Percentiles rank a stretch among this genome's conserved stretches.
Evolutionary conservation across 495 filamentous ascomycete species (phyloP).

Genomic region (Trichoderma orchidacearum): DNA sequence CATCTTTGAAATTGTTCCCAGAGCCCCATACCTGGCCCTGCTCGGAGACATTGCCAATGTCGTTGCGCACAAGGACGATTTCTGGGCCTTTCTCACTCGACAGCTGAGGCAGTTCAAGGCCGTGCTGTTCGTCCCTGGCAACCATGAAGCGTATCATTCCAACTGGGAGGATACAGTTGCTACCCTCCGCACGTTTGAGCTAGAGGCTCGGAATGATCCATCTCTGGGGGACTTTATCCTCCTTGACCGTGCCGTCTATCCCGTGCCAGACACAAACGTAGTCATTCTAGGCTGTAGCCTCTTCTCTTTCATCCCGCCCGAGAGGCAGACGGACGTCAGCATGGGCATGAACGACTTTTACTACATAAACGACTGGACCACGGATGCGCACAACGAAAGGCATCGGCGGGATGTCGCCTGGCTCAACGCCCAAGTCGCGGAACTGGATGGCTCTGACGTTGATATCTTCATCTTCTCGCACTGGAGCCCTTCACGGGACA

Average conservation of each 20-base stretch:
- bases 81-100: slow-evolving; percentile 25
- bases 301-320: slow-evolving; percentile 22
- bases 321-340: slow-evolving; percentile 13
- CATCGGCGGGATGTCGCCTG: slow-evolving; percentile 31
- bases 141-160: slow-evolving; percentile 41
- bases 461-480: slow-evolving; percentile 42
- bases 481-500: slow-evolving; percentile 30
- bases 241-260: slow-evolving; percentile 28
- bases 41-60: slow-evolving; percentile 44
- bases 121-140: slow-evolving; percentile 41
- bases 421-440: slow-evolving; percentile 33
- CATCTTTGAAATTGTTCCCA: slow-evolving; percentile 26
- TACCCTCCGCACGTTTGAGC: slow-evolving; percentile 11
- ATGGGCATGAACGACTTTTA: slow-evolving; percentile 35
- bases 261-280: slow-evolving; percentile 14
- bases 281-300: slow-evolving; percentile 29
- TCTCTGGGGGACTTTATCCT: slow-evolving; percentile 28
- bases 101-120: slow-evolving; percentile 30
- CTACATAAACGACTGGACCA: slow-evolving; percentile 30
- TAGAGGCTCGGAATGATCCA: slow-evolving; percentile 9
- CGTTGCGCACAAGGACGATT: slow-evolving; percentile 18
- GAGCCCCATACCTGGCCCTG: slow-evolving; percentile 37
- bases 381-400: slow-evolving; percentile 25
- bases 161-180: slow-evolving; percentile 18
- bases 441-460: slow-evolving; percentile 23